Percentiles rank a stretch among this genome's conserved stretches.
phyloP scores from a whole-genome alignment of 179 eudicot species.

The Kewa caespitosa region DNA sequence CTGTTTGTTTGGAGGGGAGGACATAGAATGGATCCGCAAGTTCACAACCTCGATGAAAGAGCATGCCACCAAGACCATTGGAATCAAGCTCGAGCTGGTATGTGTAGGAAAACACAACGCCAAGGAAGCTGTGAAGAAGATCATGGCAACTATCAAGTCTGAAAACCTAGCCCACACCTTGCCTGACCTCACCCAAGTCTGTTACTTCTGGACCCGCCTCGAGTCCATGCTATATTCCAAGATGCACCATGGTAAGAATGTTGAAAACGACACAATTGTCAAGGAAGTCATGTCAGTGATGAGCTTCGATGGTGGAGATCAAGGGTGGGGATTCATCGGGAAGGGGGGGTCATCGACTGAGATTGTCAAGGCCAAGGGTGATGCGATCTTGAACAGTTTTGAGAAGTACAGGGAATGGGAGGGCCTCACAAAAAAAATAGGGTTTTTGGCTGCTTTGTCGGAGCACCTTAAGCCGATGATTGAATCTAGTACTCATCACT shows the following conservation, averaged over 20 bases:
- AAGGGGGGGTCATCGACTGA: constrained; percentile 30
- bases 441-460: constrained; percentile 26
- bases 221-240: constrained; percentile 23
- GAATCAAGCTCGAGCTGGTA: constrained; percentile 17
- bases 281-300: constrained; percentile 47
- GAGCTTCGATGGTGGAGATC: constrained; percentile 48
- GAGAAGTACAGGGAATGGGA: constrained; percentile 24
- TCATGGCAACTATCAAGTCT: background rate
- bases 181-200: constrained; percentile 13
- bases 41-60: constrained; percentile 20
- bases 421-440: background rate
- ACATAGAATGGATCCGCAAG: constrained; percentile 27
- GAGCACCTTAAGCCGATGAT: constrained; percentile 21
- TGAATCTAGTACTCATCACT: constrained; percentile 19
- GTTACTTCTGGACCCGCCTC: constrained; percentile 23
- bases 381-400: constrained; percentile 20
- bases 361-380: constrained; percentile 41
- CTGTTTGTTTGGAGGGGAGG: constrained; percentile 26
- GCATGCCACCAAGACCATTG: background rate
- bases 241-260: constrained; percentile 42
- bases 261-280: constrained; percentile 41
- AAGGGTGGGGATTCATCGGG: constrained; percentile 51
- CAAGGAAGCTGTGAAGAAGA: constrained; percentile 15
- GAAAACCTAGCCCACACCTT: constrained; percentile 19
- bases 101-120: constrained; percentile 25